These are phyloP conservation scores for Theobroma grandiflorum DNA, from an alignment of 441 rosid species.

Conservation along the genomic window DNA sequence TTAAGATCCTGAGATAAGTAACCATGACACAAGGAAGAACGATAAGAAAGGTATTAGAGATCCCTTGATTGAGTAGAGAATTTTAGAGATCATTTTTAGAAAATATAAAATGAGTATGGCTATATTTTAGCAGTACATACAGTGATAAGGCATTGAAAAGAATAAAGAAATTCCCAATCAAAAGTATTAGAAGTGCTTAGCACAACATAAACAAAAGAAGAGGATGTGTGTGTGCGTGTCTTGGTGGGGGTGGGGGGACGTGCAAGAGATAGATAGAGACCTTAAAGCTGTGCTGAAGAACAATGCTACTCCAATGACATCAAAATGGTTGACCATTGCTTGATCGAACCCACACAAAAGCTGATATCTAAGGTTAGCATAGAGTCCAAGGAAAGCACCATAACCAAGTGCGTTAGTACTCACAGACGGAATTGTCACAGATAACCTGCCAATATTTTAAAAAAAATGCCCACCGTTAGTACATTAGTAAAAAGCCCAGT, in stretches of 20 bases:
- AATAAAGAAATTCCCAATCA: neutral
- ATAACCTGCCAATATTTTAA: slow-evolving; percentile 58
- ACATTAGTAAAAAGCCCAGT: neutral
- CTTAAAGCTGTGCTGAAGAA: slow-evolving; percentile 85
- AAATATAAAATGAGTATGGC: neutral
- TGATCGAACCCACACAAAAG: slow-evolving; percentile 84
- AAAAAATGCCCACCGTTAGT: slow-evolving; percentile 22
- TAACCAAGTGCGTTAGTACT: slow-evolving; percentile 82
- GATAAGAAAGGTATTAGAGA: neutral
- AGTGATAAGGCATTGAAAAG: neutral
- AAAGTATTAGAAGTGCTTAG: neutral
- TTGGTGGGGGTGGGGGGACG: neutral
- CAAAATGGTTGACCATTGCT: slow-evolving; percentile 77
- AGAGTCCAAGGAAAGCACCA: slow-evolving; percentile 94
- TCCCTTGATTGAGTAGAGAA: neutral
- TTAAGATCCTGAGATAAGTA: neutral
- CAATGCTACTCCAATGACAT: slow-evolving; percentile 92
- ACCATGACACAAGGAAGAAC: neutral
- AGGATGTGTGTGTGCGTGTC: neutral
- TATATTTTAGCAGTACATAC: neutral
- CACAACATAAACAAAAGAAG: slow-evolving; percentile 5
- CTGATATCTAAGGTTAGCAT: slow-evolving; percentile 90
- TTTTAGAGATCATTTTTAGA: neutral
- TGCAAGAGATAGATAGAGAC: slow-evolving; percentile 45
- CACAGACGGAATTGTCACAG: slow-evolving; percentile 80